Conservation (phyloP, 23 red algal species). For the Cyanidium caldarium region DNA sequence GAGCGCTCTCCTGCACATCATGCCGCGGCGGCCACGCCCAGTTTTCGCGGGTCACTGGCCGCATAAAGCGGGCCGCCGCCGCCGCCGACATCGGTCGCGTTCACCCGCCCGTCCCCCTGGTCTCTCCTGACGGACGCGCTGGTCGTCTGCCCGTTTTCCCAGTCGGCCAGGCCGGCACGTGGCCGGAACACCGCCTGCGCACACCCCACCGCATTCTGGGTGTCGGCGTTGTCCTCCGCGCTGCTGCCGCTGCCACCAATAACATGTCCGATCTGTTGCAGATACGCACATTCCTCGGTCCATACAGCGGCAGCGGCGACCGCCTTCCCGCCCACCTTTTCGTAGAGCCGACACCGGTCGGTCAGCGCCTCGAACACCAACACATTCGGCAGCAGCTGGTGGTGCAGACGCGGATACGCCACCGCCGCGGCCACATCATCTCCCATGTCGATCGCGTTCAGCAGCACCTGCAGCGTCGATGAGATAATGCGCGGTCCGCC, state of each 20-base stretch:
- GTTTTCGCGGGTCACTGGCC: conserved; percentile 52
- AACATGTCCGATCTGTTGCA: conserved; percentile 1
- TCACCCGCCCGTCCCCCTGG: not conserved
- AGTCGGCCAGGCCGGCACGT: conserved; percentile 15
- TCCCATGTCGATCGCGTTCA: conserved; percentile 51
- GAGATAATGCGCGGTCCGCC: conserved; percentile 67
- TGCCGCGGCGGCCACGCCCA: conserved; percentile 49
- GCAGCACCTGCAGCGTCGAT: conserved; percentile 47
- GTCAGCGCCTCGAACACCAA: conserved; percentile 37
- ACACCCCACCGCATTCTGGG: conserved; percentile 6
- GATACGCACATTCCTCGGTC: not conserved
- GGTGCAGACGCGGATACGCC: conserved; percentile 62
- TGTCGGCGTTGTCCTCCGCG: not conserved
- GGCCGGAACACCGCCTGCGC: conserved; percentile 21
- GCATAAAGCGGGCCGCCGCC: conserved; percentile 12
- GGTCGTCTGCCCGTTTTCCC: not conserved
- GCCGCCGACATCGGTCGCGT: not conserved
- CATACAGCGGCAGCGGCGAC: not conserved
- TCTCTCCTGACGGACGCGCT: not conserved
- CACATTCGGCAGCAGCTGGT: conserved; percentile 73
- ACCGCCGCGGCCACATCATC: conserved; percentile 44
- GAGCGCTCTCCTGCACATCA: not conserved
- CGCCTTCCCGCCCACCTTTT: not conserved
- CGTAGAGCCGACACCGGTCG: not conserved
- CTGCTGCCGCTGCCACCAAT: not conserved